Percentiles rank a stretch among this genome's conserved stretches.
Conservation (phyloP, 2,329 filamentous ascomycete genomes). For the Phaeosphaeria sp. region DNA sequence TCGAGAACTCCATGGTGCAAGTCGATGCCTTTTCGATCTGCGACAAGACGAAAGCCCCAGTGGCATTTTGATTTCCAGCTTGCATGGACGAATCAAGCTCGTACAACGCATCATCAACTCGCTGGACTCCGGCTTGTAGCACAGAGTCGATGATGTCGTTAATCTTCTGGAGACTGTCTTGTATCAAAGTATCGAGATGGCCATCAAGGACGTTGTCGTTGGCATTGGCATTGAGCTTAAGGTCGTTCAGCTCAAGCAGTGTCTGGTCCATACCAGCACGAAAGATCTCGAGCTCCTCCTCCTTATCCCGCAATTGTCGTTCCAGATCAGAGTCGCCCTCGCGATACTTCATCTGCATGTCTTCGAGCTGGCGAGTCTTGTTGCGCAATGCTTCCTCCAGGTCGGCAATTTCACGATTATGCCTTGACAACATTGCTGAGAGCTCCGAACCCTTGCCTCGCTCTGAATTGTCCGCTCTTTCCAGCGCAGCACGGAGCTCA, state of each 20-base stretch:
- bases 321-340: constrained; percentile 88
- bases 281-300: constrained; percentile 97
- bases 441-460: constrained; percentile 93
- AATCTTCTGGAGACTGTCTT: constrained; percentile 88
- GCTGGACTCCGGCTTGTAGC: constrained; percentile 86
- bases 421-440: constrained; percentile 91
- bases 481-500: constrained; percentile 88
- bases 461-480: constrained; percentile 90
- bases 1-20: constrained; percentile 95
- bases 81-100: constrained; percentile 98
- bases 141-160: constrained; percentile 98
- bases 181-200: constrained; percentile 87
- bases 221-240: constrained; percentile 67
- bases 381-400: constrained; percentile 87
- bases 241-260: constrained; percentile 86
- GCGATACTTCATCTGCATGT: constrained; percentile 76
- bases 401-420: constrained; percentile 96
- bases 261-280: constrained; percentile 98
- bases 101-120: constrained; percentile 95
- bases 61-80: constrained; percentile 97
- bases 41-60: constrained; percentile 90
- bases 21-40: constrained; percentile 97
- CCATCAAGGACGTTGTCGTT: constrained; percentile 83
- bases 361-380: constrained; percentile 87
- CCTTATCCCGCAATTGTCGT: constrained; percentile 85